A percentile compares a stretch with the other conserved stretches of the same genome.
phyloP scores from a whole-genome alignment of 2,329 filamentous ascomycete genomes.

The Didymella pinodella region DNA sequence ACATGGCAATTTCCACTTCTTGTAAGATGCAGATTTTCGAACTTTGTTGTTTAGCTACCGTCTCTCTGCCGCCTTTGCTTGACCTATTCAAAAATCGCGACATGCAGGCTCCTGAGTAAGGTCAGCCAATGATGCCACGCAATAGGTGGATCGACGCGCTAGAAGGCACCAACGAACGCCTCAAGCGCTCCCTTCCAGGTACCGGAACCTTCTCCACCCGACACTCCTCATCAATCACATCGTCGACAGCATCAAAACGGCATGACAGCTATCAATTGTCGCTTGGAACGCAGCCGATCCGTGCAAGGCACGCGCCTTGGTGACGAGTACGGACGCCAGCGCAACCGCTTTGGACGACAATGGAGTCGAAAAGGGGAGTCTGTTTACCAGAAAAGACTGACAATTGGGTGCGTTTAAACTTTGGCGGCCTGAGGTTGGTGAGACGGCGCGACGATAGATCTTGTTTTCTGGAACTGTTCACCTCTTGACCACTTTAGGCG shows the following conservation, averaged over 20 bases:
- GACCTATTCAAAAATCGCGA: not conserved
- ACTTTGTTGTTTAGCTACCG: slow-evolving; percentile 15
- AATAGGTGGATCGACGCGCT: slow-evolving; percentile 21
- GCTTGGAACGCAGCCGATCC: slow-evolving; percentile 12
- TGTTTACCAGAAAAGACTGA: slow-evolving; percentile 1
- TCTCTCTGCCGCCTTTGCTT: slow-evolving; percentile 10
- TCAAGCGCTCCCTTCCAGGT: slow-evolving; percentile 21
- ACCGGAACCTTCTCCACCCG: slow-evolving; percentile 7
- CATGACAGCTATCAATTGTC: slow-evolving; percentile 15
- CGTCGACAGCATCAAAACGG: not conserved
- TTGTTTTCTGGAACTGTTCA: slow-evolving; percentile 24
- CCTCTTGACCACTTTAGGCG: slow-evolving; percentile 13
- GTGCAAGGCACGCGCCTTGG: slow-evolving; percentile 5
- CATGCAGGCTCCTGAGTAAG: slow-evolving; percentile 1
- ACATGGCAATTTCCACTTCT: slow-evolving; percentile 13
- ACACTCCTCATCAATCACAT: slow-evolving; percentile 21
- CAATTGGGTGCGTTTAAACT: slow-evolving; percentile 6
- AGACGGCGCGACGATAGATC: slow-evolving; percentile 11
- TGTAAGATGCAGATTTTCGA: slow-evolving; percentile 11
- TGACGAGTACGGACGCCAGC: slow-evolving; percentile 5
- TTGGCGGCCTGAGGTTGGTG: slow-evolving; percentile 24
- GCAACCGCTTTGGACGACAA: slow-evolving; percentile 16
- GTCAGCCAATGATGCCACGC: slow-evolving; percentile 28
- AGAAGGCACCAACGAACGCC: slow-evolving; percentile 20
- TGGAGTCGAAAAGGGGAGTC: slow-evolving; percentile 18